Evolutionary conservation across 1,139 yeast species (phyloP), one percentile per base, ranked within the genome.

Genomic region (Sugiyamaella sp.): DNA sequence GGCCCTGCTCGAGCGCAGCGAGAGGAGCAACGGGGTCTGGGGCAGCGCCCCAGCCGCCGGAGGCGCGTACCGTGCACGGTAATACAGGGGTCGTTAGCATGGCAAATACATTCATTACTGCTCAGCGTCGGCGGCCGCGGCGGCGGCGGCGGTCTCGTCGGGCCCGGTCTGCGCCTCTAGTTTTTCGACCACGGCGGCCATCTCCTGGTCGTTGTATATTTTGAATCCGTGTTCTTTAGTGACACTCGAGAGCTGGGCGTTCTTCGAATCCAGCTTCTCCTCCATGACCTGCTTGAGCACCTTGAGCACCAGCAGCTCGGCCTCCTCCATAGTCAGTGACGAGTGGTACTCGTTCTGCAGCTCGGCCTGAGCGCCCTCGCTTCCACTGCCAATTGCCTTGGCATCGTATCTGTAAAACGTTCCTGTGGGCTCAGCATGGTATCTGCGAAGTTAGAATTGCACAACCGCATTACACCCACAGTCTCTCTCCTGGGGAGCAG

Each of bases 351-450:
- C 97, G 67, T 91, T 93, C 72, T 93, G 97, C 67, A 95, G 79
- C 72, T 95, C 99, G 1, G 97, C 88, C 73, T 95, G 99, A 1
- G 99, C 99, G 59, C 99, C 99, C 72, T 95, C 99, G 17, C 96
- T 88, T 25, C 99, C 99, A 1, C 97, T 89, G 9, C 99, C 99
- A 68, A 95, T 95, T 10, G 99, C 99, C 74, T 93, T 95, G 43
- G 99, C 99, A 67, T 93, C 97, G 71, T 93, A 95, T 72, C 95
- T 82, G 76, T 93, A 95, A 66, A 90, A 95, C 1, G 99, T 93
- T 57, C 99, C 99, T 16, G 97, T 87, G 40, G 99, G 99, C 73
- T 95, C 99, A n/a, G 99, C 97, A 70, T 95, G 98, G 71, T 88
- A 71, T 50, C 52, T 49, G 24, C 3, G 20, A 25, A 21, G 47